phyloP scores from a whole-genome alignment of 208 protist genomes.

The Trypanosomatidae sp. region DNA sequence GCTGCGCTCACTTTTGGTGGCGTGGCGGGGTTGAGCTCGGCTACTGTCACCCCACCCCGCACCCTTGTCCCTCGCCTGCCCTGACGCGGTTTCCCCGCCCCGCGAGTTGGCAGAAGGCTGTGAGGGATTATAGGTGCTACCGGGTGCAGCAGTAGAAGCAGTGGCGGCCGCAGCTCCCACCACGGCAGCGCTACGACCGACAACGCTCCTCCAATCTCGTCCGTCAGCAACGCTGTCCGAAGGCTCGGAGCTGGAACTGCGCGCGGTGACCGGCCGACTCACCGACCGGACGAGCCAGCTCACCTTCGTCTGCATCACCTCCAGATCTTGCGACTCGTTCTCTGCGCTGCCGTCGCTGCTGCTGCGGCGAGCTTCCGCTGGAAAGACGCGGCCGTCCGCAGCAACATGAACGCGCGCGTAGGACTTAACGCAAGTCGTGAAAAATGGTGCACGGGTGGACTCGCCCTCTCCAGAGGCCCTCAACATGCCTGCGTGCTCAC shows the following conservation, averaged over 20 bases:
- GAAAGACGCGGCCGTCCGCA: constrained; percentile 29
- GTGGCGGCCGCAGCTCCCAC: not conserved
- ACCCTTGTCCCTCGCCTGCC: not conserved
- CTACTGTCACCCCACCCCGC: not conserved
- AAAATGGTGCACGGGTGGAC: constrained; percentile 1
- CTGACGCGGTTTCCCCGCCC: not conserved
- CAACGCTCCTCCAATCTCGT: not conserved
- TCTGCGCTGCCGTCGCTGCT: constrained; percentile 13
- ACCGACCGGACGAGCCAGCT: constrained; percentile 40
- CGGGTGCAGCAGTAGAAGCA: not conserved
- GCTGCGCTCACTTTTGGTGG: not conserved
- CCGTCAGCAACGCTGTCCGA: not conserved
- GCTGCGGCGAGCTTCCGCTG: constrained; percentile 10
- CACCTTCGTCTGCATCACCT: constrained; percentile 68
- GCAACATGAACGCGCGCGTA: constrained; percentile 23
- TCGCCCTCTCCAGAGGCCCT: not conserved
- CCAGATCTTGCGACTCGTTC: constrained; percentile 39
- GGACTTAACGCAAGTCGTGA: constrained; percentile 26
- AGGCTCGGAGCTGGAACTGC: constrained; percentile 1
- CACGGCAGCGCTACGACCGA: not conserved
- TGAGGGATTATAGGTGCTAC: not conserved
- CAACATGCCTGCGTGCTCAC: not conserved
- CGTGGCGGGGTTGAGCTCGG: not conserved
- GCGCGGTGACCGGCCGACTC: not conserved
- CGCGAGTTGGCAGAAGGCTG: not conserved